A percentile compares a stretch with the other conserved stretches of the same genome.
Conservation (phyloP, 2,329 filamentous ascomycete species). For the Arachnopeziza araneosa region DNA sequence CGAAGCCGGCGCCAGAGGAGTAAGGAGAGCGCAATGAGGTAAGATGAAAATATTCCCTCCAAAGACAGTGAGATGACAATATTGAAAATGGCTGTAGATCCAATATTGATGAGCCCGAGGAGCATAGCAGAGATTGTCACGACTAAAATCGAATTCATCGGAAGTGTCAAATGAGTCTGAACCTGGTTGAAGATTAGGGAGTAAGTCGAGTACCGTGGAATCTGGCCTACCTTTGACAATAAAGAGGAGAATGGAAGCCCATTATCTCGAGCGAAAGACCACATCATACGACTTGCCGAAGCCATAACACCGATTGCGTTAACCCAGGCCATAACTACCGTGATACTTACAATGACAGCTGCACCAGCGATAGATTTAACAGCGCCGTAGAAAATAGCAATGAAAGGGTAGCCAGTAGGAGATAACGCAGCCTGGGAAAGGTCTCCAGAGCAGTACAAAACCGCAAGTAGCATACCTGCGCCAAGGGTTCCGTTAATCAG, state of each 20-base stretch:
- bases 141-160: constrained; percentile 32
- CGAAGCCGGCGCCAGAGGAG: background rate
- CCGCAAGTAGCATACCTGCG: constrained; percentile 33
- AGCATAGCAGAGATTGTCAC: constrained; percentile 11
- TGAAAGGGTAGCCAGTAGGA: constrained; percentile 41
- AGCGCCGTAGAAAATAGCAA: constrained; percentile 44
- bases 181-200: constrained; percentile 19
- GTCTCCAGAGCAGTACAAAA: constrained; percentile 32
- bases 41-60: background rate
- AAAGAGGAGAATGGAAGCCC: constrained; percentile 41
- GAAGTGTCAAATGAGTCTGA: constrained; percentile 34
- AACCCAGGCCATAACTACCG: constrained; percentile 35
- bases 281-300: constrained; percentile 37
- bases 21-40: constrained; percentile 17
- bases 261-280: constrained; percentile 39
- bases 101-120: constrained; percentile 33
- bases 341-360: constrained; percentile 34
- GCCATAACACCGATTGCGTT: constrained; percentile 33
- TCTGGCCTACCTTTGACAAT: background rate
- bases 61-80: background rate
- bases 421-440: constrained; percentile 33
- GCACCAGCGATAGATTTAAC: constrained; percentile 35
- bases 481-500: constrained; percentile 39
- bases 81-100: background rate
- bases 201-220: background rate